A percentile compares a stretch with the other conserved stretches of the same genome.
Evolutionary conservation across 371 early-diverging fungal genomes (phyloP).

Genomic region (Syncephalastrum monosporum): DNA sequence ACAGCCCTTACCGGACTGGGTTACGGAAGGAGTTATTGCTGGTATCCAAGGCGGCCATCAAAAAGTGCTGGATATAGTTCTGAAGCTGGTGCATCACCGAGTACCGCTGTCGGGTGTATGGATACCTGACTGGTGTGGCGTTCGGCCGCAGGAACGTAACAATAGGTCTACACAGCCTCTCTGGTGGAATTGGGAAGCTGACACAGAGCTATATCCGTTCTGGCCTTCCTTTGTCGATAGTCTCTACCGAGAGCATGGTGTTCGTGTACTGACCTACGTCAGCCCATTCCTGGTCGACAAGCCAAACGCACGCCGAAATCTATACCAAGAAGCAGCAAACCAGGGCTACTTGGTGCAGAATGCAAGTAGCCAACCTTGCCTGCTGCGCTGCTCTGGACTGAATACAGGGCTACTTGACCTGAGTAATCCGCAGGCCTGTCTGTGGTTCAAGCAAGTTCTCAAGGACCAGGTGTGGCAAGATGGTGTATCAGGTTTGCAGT

Average conservation of each 20-base stretch:
- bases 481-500: slow-evolving; percentile 31
- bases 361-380: slow-evolving; percentile 7
- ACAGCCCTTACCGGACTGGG: slow-evolving; percentile 50
- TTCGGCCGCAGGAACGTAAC: slow-evolving; percentile 29
- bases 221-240: slow-evolving; percentile 39
- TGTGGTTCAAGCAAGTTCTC: slow-evolving; percentile 41
- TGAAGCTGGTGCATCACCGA: slow-evolving; percentile 20
- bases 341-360: slow-evolving; percentile 35
- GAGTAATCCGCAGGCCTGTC: slow-evolving; percentile 39
- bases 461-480: slow-evolving; percentile 32
- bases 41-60: slow-evolving; percentile 50
- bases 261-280: slow-evolving; percentile 37
- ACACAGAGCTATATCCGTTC: slow-evolving; percentile 38
- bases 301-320: slow-evolving; percentile 21
- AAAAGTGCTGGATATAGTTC: slow-evolving; percentile 32
- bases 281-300: slow-evolving; percentile 39
- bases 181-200: slow-evolving; percentile 58
- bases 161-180: neutral
- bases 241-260: slow-evolving; percentile 16
- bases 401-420: slow-evolving; percentile 42
- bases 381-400: slow-evolving; percentile 18
- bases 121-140: slow-evolving; percentile 53
- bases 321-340: slow-evolving; percentile 34
- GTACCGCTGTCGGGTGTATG: slow-evolving; percentile 44
- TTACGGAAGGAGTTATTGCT: slow-evolving; percentile 39